Conservation (phyloP, 1,139 yeast genomes). For the Taiozyma sp. region DNA sequence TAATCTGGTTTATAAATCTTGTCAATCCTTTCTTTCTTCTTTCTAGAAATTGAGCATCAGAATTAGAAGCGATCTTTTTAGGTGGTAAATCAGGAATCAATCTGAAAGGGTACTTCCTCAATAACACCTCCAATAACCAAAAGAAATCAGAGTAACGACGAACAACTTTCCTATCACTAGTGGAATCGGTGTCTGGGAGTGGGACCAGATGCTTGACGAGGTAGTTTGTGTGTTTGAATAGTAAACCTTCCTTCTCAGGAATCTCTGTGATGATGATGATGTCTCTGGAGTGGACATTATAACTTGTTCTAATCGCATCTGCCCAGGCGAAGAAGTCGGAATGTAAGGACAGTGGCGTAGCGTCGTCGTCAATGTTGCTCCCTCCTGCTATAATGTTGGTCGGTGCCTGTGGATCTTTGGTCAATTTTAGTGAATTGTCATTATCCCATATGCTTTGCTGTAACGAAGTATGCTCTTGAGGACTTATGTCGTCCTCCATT, state of each 20-base stretch:
- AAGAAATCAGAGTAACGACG: slow-evolving; percentile 90
- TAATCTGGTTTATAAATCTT: slow-evolving; percentile 74
- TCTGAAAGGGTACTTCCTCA: slow-evolving; percentile 82
- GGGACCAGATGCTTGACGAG: slow-evolving; percentile 52
- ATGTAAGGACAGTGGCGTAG: not conserved
- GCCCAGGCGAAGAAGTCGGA: slow-evolving; percentile 25
- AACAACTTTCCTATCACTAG: slow-evolving; percentile 50
- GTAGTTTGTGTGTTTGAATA: slow-evolving; percentile 88
- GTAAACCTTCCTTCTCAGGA: slow-evolving; percentile 85
- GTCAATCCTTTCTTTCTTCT: slow-evolving; percentile 80
- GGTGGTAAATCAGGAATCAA: slow-evolving; percentile 88
- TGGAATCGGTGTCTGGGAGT: slow-evolving; percentile 37
- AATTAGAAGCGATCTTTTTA: slow-evolving; percentile 64
- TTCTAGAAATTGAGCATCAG: slow-evolving; percentile 76
- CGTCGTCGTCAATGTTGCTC: not conserved
- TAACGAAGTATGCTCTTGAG: not conserved
- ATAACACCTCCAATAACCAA: slow-evolving; percentile 75
- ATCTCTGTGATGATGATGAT: slow-evolving; percentile 67
- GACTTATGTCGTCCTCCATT: not conserved
- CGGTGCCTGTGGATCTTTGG: not conserved
- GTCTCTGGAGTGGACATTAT: slow-evolving; percentile 52
- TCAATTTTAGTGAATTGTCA: not conserved
- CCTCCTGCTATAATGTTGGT: not conserved
- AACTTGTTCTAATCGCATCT: slow-evolving; percentile 34
- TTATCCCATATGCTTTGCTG: not conserved